phyloP scores from a whole-genome alignment of 1,139 yeast species.

The Chernovozyma aurita region DNA sequence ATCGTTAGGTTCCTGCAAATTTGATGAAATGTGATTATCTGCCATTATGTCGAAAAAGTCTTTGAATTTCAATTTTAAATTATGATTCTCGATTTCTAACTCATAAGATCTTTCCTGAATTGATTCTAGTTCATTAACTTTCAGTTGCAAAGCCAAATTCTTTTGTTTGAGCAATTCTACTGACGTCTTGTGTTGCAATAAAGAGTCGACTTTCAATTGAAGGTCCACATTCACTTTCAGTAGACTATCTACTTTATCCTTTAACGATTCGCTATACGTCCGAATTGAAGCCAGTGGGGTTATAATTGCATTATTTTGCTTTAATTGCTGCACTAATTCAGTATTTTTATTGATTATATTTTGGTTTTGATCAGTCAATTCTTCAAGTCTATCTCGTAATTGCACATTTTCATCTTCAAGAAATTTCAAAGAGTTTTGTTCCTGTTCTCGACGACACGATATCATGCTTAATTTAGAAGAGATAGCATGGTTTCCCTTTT shows the following conservation, averaged over 20 bases:
- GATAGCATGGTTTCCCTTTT: slow-evolving; percentile 15
- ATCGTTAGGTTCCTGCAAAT: slow-evolving; percentile 16
- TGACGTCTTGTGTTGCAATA: slow-evolving; percentile 38
- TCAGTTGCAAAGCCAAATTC: slow-evolving; percentile 27
- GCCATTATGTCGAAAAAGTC: slow-evolving; percentile 28
- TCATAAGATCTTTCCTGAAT: slow-evolving; percentile 46
- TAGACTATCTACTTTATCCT: slow-evolving; percentile 22
- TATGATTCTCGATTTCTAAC: slow-evolving; percentile 49
- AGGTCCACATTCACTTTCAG: slow-evolving; percentile 30
- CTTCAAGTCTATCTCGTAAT: slow-evolving; percentile 20
- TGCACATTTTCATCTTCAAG: slow-evolving; percentile 27
- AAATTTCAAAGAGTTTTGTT: slow-evolving; percentile 16
- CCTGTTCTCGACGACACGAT: slow-evolving; percentile 8
- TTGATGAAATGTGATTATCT: slow-evolving; percentile 5
- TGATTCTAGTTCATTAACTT: slow-evolving; percentile 37
- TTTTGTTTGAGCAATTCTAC: slow-evolving; percentile 37
- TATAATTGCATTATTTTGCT: not conserved
- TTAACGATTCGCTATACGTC: slow-evolving; percentile 14
- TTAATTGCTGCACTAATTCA: slow-evolving; percentile 8
- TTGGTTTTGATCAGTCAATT: slow-evolving; percentile 32
- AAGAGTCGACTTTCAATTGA: slow-evolving; percentile 24
- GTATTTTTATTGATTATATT: slow-evolving; percentile 37
- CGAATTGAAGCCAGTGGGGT: not conserved
- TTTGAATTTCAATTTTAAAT: slow-evolving; percentile 39
- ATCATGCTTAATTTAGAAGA: slow-evolving; percentile 22